phyloP scores from a whole-genome alignment of 2,329 filamentous ascomycete species.

The Fusarium sp. region DNA sequence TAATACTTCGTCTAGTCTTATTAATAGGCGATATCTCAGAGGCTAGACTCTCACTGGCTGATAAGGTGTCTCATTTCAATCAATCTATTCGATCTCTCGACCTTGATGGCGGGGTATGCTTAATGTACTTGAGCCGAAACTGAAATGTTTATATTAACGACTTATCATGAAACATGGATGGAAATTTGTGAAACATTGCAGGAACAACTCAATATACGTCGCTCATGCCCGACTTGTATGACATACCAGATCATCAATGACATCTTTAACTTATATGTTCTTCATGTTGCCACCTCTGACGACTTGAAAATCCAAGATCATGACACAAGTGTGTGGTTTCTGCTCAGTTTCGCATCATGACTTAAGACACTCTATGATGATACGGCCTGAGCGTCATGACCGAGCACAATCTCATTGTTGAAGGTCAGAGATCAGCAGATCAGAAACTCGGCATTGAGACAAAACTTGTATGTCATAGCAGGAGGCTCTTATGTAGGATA shows the following conservation, averaged over 20 bases:
- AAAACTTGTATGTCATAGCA: neutral
- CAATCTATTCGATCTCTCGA: neutral
- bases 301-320: neutral
- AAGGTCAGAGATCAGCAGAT: neutral
- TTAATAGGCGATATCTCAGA: neutral
- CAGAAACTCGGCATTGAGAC: neutral
- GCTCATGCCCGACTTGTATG: neutral
- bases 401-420: neutral
- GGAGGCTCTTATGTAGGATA: neutral
- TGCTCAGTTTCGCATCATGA: neutral
- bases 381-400: neutral
- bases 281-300: neutral
- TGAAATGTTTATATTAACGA: neutral
- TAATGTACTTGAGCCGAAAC: neutral
- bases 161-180: neutral
- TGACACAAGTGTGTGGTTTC: neutral
- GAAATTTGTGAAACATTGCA: neutral
- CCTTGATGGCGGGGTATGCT: neutral
- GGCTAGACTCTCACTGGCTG: neutral
- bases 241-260: neutral
- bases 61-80: neutral
- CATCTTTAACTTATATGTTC: neutral
- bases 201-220: neutral
- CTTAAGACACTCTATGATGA: neutral
- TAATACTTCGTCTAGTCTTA: constrained; percentile 7